Evolutionary conservation across 129 eudicot genomes (phyloP).

Genomic region (Scalesia atractyloides): DNA sequence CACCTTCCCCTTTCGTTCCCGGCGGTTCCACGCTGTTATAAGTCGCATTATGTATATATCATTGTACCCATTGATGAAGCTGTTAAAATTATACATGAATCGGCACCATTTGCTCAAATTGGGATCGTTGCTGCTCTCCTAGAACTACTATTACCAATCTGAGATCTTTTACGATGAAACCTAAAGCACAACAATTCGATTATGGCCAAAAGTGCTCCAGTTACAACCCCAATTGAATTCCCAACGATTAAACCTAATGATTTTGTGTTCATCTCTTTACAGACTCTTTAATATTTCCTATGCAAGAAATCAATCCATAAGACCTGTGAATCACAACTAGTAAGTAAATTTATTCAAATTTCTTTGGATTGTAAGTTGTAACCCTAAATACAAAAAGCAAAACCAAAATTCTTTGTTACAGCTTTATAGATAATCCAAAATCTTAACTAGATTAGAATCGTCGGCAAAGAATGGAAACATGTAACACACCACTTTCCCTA

Average conservation of each 20-base stretch:
- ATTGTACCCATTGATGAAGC: constrained; percentile 84
- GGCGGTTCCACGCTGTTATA: too few relatives aligned
- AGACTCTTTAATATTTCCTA: constrained; percentile 12
- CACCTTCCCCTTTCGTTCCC: too few relatives aligned
- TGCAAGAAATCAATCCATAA: constrained; percentile 29
- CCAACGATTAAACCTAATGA: constrained; percentile 77
- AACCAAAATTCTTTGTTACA: background rate
- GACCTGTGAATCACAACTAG: constrained; percentile 5
- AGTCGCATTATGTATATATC: background rate
- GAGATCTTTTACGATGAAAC: constrained; percentile 63
- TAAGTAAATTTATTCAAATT: background rate
- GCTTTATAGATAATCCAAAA: constrained; percentile 12
- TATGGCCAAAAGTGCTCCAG: constrained; percentile 73
- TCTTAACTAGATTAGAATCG: background rate
- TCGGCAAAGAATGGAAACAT: background rate
- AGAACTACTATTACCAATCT: constrained; percentile 87
- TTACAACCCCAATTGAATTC: constrained; percentile 83
- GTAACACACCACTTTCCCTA: background rate
- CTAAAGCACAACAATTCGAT: constrained; percentile 62
- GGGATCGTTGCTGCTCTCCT: constrained; percentile 69
- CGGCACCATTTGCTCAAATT: constrained; percentile 80
- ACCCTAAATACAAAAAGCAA: background rate
- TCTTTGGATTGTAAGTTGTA: background rate
- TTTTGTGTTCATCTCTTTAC: constrained; percentile 53
- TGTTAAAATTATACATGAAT: constrained; percentile 67